Percentiles rank a stretch among this genome's conserved stretches.
Conservation (phyloP, 257 asterid species). For the Solanum habrochaites region DNA sequence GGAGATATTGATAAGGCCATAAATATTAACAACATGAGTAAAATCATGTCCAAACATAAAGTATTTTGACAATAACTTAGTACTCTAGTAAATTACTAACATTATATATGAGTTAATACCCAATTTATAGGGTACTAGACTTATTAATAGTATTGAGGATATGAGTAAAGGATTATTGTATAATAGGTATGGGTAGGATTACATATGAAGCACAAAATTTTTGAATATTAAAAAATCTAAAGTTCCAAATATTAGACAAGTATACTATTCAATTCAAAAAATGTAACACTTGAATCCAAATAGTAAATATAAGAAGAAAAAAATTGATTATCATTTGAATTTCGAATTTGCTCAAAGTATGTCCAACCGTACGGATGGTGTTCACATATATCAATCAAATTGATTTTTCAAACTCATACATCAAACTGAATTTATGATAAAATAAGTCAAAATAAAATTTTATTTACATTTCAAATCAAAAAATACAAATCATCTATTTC, state of each 20-base stretch:
- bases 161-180: neutral
- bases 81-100: too few relatives aligned
- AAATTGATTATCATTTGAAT: neutral
- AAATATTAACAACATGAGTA: too few relatives aligned
- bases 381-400: neutral
- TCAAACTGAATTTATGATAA: neutral
- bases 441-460: neutral
- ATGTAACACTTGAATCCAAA: neutral
- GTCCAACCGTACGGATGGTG: neutral
- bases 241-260: neutral
- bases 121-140: neutral
- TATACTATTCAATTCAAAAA: too few relatives aligned
- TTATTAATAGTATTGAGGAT: neutral
- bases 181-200: neutral
- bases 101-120: neutral
- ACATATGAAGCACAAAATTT: neutral
- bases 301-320: neutral
- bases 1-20: too few relatives aligned
- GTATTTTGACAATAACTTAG: neutral
- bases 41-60: too few relatives aligned
- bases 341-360: neutral
- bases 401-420: neutral
- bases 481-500: neutral
- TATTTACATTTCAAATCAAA: neutral
- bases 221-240: neutral